Evolutionary conservation across 176 grass and related monocot genomes (phyloP).

Genomic region (Themeda triandra): DNA sequence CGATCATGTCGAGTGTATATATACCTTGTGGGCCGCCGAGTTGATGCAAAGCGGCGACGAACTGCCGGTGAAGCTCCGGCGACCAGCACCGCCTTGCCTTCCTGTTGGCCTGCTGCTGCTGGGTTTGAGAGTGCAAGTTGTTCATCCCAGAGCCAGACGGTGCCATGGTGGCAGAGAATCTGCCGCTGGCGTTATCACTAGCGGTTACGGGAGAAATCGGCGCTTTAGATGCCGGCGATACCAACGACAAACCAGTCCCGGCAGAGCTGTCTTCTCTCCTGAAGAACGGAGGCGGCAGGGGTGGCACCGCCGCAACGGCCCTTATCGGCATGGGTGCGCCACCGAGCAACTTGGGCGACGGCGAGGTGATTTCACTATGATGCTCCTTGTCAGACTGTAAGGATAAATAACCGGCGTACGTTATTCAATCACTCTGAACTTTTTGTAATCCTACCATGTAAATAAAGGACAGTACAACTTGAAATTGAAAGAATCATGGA

Average conservation of each 20-base stretch:
- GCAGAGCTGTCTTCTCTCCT: constrained; percentile 32
- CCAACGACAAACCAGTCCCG: constrained; percentile 19
- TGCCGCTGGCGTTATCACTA: background rate
- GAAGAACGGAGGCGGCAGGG: background rate
- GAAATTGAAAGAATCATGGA: no score
- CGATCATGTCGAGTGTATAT: no score
- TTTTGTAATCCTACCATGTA: background rate
- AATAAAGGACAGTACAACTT: constrained; percentile 17
- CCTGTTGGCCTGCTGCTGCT: constrained; percentile 28
- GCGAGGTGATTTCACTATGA: constrained; percentile 18
- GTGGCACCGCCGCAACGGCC: background rate
- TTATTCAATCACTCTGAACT: background rate
- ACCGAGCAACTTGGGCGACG: constrained; percentile 24
- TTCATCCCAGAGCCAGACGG: background rate
- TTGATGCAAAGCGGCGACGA: constrained; percentile 62
- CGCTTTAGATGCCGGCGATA: background rate
- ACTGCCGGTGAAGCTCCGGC: constrained; percentile 77
- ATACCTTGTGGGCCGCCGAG: constrained; percentile 94
- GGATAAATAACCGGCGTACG: background rate
- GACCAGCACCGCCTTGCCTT: constrained; percentile 85
- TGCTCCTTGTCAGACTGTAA: constrained; percentile 32
- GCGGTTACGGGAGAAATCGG: constrained; percentile 10
- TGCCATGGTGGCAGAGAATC: background rate
- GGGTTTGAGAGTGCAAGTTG: background rate
- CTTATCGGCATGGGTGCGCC: constrained; percentile 32